A percentile compares a stretch with the other conserved stretches of the same genome.
These are phyloP conservation scores for Coniochaeta sp. DNA, from an alignment of 2,329 filamentous ascomycete species.

Conservation along the genomic window DNA sequence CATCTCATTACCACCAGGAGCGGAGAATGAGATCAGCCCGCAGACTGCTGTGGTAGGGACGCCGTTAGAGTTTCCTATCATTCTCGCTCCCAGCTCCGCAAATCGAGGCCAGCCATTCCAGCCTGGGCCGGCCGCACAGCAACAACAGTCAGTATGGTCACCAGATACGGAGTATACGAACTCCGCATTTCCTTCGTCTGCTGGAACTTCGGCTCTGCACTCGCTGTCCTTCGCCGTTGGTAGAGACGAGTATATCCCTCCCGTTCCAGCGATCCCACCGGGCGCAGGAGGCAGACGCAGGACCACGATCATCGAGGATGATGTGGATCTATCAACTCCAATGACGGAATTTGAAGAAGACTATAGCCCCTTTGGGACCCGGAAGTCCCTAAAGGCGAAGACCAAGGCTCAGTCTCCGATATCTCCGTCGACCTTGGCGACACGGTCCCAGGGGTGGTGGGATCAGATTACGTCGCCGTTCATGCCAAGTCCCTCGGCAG, in stretches of 20 bases:
- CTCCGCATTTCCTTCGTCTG: slow-evolving; percentile 31
- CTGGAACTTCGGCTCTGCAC: slow-evolving; percentile 51
- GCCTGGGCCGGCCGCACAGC: slow-evolving; percentile 15
- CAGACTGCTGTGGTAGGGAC: slow-evolving; percentile 36
- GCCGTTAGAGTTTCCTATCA: slow-evolving; percentile 23
- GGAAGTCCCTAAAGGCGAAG: slow-evolving; percentile 29
- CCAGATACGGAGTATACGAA: slow-evolving; percentile 50
- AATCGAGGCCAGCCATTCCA: slow-evolving; percentile 3
- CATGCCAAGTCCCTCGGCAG: slow-evolving; percentile 32
- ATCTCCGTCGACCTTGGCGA: slow-evolving; percentile 38
- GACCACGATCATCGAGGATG: slow-evolving; percentile 29
- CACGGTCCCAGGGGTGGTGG: slow-evolving; percentile 65
- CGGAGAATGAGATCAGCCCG: slow-evolving; percentile 39
- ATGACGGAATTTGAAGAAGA: slow-evolving; percentile 68
- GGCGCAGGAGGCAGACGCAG: slow-evolving; percentile 8
- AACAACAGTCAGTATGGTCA: slow-evolving; percentile 48
- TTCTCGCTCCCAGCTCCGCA: slow-evolving; percentile 8
- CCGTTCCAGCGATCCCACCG: slow-evolving; percentile 49
- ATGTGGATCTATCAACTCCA: slow-evolving; percentile 44
- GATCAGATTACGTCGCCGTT: slow-evolving; percentile 70
- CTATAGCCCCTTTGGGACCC: slow-evolving; percentile 33
- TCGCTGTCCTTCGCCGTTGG: slow-evolving; percentile 42
- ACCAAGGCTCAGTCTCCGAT: slow-evolving; percentile 26
- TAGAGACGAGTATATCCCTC: slow-evolving; percentile 37
- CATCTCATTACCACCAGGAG: slow-evolving; percentile 54